phyloP scores from a whole-genome alignment of 176 grass and related monocot species.

The bread wheat (Triticum aestivum) region IWGSC_CS_RefSeq_v2.1 NC_057797.1:189961194-189961693 shows the following conservation, averaged over 20 bases:
- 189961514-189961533: not conserved
- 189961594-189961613: not conserved
- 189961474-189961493: not conserved
- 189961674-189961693: conserved; percentile 14
- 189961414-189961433: conserved; percentile 1
- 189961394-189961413: conserved; percentile 14
- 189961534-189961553: not conserved
- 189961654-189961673: conserved; percentile 3
- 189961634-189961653: not conserved
- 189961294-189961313: conserved; percentile 21
- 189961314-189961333: not conserved
- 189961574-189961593: not conserved
- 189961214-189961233: conserved; percentile 51
- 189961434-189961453: not conserved
- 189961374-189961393: not conserved
- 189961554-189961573: not conserved
- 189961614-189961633: conserved; percentile 6
- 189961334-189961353: not conserved
- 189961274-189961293: conserved; percentile 41
- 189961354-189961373: not conserved
- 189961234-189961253: conserved; percentile 50
- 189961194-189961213: conserved; percentile 39
- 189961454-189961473: not conserved
- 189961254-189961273: conserved; percentile 71
- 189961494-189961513: not conserved